Evolutionary conservation across 176 grass and related monocot species (phyloP).

Genomic region (Saccharum spontaneum): DNA sequence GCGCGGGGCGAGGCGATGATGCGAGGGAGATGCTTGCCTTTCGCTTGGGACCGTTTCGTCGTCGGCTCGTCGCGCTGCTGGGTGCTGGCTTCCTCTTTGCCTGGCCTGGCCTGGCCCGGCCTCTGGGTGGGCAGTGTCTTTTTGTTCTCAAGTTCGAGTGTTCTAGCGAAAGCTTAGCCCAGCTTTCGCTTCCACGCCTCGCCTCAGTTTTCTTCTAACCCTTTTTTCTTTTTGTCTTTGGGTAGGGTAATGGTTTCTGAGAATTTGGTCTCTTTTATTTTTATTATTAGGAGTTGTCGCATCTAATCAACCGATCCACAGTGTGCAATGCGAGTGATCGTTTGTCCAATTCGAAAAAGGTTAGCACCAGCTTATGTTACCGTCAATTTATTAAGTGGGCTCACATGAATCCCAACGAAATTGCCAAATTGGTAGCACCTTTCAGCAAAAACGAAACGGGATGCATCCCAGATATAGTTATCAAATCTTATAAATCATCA

Average conservation of each 20-base stretch:
- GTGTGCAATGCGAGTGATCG: not conserved
- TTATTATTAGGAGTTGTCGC: not conserved
- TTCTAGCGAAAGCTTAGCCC: not conserved
- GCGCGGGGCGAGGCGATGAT: not conserved
- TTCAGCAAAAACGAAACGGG: not conserved
- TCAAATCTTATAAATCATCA: not conserved
- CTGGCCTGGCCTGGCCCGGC: not conserved
- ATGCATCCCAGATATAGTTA: not conserved
- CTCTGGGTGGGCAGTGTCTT: too few species aligned
- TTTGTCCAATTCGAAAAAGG: not conserved
- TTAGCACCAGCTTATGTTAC: not conserved
- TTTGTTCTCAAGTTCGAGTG: too few species aligned
- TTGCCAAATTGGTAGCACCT: not conserved
- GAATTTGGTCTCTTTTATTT: not conserved
- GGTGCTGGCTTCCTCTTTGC: not conserved
- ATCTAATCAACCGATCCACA: not conserved
- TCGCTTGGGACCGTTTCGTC: slow-evolving; percentile 34
- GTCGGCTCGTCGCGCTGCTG: not conserved
- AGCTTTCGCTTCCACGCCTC: not conserved
- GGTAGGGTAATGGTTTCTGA: not conserved
- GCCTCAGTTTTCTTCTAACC: not conserved
- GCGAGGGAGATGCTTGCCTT: slow-evolving; percentile 44
- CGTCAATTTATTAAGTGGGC: not conserved
- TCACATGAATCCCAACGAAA: not conserved
- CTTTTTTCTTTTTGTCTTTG: not conserved